These are phyloP conservation scores for Hordeum vulgare DNA, from an alignment of 176 grass and related monocot genomes.

Conservation along the genomic window MorexV3_pseudomolecules_assembly NC_058518.1:484827701-484828200, in stretches of 20 bases:
- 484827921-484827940: no score
- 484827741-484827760: not conserved
- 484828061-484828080: not conserved
- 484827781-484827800: not conserved
- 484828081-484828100: no score
- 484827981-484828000: conserved; percentile 6
- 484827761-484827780: not conserved
- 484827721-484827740: no score
- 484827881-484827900: conserved; percentile 1
- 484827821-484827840: no score
- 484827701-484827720: not conserved
- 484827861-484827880: conserved; percentile 11
- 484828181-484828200: conserved; percentile 22
- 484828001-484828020: no score
- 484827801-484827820: not conserved
- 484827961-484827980: conserved; percentile 40
- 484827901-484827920: conserved; percentile 28
- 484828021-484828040: conserved; percentile 15
- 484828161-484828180: not conserved
- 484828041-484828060: not conserved
- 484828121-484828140: no score
- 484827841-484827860: not conserved
- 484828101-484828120: not conserved
- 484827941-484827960: conserved; percentile 22
- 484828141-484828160: not conserved